Base-by-base conservation (phyloP, 2,329 filamentous ascomycete species). In the Lachnellula suecica region DNA sequence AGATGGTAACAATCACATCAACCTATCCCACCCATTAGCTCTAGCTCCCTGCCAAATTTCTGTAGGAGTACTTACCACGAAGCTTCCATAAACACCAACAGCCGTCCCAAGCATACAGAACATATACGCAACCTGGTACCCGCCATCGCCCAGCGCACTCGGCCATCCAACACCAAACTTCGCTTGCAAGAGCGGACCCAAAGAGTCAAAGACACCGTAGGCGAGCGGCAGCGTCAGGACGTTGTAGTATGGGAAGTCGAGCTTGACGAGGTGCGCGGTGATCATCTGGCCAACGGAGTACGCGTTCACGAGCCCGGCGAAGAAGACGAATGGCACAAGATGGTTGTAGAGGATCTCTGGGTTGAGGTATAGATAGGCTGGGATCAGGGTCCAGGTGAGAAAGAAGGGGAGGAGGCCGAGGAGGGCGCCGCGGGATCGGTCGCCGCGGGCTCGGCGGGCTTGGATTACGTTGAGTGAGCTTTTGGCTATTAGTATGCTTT, bases 281-380 rank as follows among this genome's bases (percentile, higher is more conserved):
- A 97, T 97, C 76, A 97, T 97, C 70, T 92, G 88, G 6, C 93
- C 93, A 52, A 97, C 93, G 47, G 88, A 89, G 75, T 97, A 97
- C 56, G 94, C 92, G 68, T 97, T 97, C 67, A 96, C 80, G 52
- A 97, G 76, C 50, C 92, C 92, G 38, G 88, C 87, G 68, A 94
- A 97, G 68, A 97, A 79, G 59, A 87, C 79, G 70, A 99, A 97
- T 1, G 94, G 92, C 17, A 99, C 83, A 8, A 97, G 78, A 68
- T 97, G 91, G 66, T 86, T 77, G 70, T 87, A 77, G 57, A 96
- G 81, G 65, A 97, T 95, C 57, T 81, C 75, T 4, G 92, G 93
- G 69, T 97, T 90, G 59, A 97, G 83, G 65, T 83, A 85, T 52
- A 97, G 79, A 72, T 97, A 99, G 25, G 81, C 74, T 3, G 84